Conservation (phyloP, 345 rosid genomes). For the Acer yangbiense region DNA sequence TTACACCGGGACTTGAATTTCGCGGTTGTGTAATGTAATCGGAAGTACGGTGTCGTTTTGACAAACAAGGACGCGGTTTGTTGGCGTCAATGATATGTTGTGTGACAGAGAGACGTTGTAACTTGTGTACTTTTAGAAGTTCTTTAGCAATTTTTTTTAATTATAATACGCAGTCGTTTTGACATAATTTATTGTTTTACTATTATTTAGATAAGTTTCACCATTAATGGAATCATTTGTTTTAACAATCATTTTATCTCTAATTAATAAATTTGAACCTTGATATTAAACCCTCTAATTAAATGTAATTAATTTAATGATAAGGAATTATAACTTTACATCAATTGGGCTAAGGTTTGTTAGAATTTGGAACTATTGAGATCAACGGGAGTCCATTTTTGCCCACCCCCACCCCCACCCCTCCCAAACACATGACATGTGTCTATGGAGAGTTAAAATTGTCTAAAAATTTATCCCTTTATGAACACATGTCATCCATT, state of each 20-base stretch:
- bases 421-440: too few relatives aligned
- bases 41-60: conserved; percentile 12
- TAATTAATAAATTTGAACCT: background rate
- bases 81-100: background rate
- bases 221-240: background rate
- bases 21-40: background rate
- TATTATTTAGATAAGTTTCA: background rate
- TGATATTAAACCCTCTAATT: background rate
- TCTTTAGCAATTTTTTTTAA: too few relatives aligned
- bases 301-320: background rate
- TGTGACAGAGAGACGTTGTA: conserved; percentile 24
- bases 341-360: too few relatives aligned
- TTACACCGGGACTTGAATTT: background rate
- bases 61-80: conserved; percentile 3
- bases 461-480: too few relatives aligned
- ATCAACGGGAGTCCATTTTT: too few relatives aligned
- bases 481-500: too few relatives aligned
- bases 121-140: too few relatives aligned
- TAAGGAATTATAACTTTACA: background rate
- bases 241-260: background rate
- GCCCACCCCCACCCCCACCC: too few relatives aligned
- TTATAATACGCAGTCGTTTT: background rate
- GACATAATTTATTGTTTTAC: too few relatives aligned
- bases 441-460: too few relatives aligned
- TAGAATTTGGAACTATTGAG: too few relatives aligned